phyloP scores from a whole-genome alignment of 768 basidiomycete genomes.

The Trametes punicea region DNA sequence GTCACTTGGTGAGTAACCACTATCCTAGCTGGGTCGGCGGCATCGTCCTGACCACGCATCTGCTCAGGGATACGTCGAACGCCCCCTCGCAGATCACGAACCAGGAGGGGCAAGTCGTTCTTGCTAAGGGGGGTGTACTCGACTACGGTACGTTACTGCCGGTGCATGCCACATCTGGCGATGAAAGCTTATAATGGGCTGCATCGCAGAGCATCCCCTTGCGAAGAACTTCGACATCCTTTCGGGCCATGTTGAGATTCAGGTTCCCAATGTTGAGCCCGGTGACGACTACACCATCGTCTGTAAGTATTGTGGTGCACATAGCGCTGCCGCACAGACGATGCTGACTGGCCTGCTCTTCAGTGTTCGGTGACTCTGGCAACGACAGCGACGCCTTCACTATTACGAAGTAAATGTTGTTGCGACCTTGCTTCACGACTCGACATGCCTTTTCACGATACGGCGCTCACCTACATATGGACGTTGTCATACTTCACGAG shows the following conservation, averaged over 20 bases:
- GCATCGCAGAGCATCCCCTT: constrained; percentile 30
- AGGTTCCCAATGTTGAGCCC: constrained; percentile 35
- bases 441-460: constrained; percentile 7
- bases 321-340: not conserved
- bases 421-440: constrained; percentile 1
- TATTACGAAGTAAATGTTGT: constrained; percentile 24
- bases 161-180: too few relatives aligned
- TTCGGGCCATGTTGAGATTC: constrained; percentile 34
- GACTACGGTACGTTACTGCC: constrained; percentile 28
- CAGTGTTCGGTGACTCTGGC: constrained; percentile 51
- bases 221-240: constrained; percentile 37
- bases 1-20: constrained; percentile 46
- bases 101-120: constrained; percentile 22
- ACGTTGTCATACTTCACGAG: not conserved
- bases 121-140: constrained; percentile 30
- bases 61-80: constrained; percentile 37
- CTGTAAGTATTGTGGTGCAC: constrained; percentile 33
- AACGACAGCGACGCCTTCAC: constrained; percentile 40
- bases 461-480: not conserved
- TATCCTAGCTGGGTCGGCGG: not conserved
- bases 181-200: not conserved
- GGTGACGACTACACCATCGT: constrained; percentile 38
- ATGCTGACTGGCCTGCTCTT: not conserved
- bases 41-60: not conserved
- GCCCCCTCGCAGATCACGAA: constrained; percentile 44